A percentile compares a stretch with the other conserved stretches of the same genome.
Conservation (phyloP, 140 eudicot species). For the Ambrosia hybrid region DNA sequence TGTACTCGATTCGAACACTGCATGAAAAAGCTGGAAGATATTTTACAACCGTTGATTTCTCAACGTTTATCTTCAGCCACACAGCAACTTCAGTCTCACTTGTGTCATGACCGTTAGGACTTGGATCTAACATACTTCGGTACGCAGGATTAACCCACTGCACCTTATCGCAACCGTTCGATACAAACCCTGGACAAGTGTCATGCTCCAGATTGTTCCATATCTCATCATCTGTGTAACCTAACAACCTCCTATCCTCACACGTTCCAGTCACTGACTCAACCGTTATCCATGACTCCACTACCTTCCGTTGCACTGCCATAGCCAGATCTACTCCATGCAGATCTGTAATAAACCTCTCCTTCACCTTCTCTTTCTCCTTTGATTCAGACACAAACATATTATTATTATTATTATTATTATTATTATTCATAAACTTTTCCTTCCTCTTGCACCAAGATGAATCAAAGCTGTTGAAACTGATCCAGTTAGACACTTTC, state of each 20-base stretch:
- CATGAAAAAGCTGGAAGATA: conserved; percentile 64
- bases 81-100: conserved; percentile 35
- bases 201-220: conserved; percentile 53
- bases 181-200: conserved; percentile 72
- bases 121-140: conserved; percentile 43
- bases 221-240: conserved; percentile 61
- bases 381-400: not conserved
- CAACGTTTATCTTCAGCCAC: conserved; percentile 47
- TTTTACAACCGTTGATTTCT: conserved; percentile 37
- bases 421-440: too few relatives aligned
- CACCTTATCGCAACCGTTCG: conserved; percentile 47
- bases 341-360: conserved; percentile 19
- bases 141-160: conserved; percentile 70
- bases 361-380: not conserved
- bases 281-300: conserved; percentile 62
- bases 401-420: not conserved
- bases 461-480: conserved; percentile 9
- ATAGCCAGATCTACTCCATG: conserved; percentile 43
- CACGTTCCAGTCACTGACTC: conserved; percentile 48
- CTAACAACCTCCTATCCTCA: conserved; percentile 44
- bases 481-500: conserved; percentile 34
- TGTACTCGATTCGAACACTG: conserved; percentile 54
- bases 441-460: too few relatives aligned
- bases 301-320: conserved; percentile 25
- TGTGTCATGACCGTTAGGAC: conserved; percentile 5